Base-by-base conservation (phyloP, 441 rosid genomes). In the Macaranga tanarius region DNA sequence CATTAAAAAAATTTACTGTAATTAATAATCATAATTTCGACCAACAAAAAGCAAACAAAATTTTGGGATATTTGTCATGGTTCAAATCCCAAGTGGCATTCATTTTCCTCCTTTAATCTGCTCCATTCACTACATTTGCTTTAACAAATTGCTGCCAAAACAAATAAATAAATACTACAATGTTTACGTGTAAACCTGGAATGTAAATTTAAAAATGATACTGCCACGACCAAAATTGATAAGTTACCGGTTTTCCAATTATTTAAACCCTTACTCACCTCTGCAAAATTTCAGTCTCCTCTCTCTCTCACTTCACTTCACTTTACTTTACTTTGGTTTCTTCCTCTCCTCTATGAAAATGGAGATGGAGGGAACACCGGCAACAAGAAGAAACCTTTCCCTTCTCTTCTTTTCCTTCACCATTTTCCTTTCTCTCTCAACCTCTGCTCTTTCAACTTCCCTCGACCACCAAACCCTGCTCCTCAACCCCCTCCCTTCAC, bases 401-500 rank as follows among this genome's bases (percentile, higher is more conserved):
- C 55, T 82, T 52, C 55, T 70, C 66, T 69, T 64, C 75, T 76
- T 86, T 72, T 77, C 79, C 80, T 61, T 77, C 69, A 7, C 65
- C 71, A 3, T 77, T 69, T 50, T 83, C 58, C 55, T 78, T 57
- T 69, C 71, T 38, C 50, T 75, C 73, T 76, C 84, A 64, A 50
- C 77, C 26, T 3, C 71, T 65, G 70, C 83, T 5, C 38, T 31
- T 31, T 31, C 38, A 2, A 19, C 75, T 28, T 16, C 22, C 9
- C 70, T 65, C 28, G 77, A 77, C 17, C 78, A 77, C 82, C 91
- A 90, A 67, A 80, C 88, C 38, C 80, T 90, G 20, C 17, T 69
- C 25, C 79, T 77, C 74, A 81, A 72, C 72, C 81, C 89, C 28
- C 92, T 92, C 19, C 90, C 94, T 10, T 65, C 81, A 3, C 67